Evolutionary conservation across 1,284 basidiomycete genomes (phyloP), one percentile per base, ranked within the genome.

Genomic region (Paramarasmius palmivorus): DNA sequence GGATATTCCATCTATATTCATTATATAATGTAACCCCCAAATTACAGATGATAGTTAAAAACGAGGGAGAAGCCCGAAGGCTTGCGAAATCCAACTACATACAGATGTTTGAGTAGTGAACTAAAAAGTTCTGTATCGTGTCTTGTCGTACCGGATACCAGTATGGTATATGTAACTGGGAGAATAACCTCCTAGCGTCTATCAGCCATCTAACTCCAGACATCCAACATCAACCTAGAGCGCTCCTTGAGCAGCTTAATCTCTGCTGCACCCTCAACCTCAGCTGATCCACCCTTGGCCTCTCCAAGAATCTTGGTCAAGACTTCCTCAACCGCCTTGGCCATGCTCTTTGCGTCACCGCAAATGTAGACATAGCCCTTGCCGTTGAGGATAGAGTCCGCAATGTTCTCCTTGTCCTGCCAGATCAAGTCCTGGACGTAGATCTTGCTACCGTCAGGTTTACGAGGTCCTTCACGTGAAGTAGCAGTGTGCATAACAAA

Each of bases 381-480:
- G 70, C 92, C 90, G 60, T 93, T 91, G 57, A 97, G 76, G 62
- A 99, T 93, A 20, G 92, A 88, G 58, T 95, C 87, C 3, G 91
- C 92, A 54, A 99, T 81, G 58, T 85, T 81, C 67, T 86, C 84
- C 50, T 85, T 79, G 64, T 92, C 83, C 54, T 95, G 84, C 89
- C 90, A 93, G n/a, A 97, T 75, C 53, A 96, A 76, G 72, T 98
- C 94, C 77, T 99, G 96, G 25, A 99, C 96, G 74, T 99, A 99
- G 63, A 96, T 91, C 81, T 98, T 97, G 77, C 87, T 80, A 19
- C 95, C 95, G 67, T 97, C 94, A 1, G 92, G 81, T 69, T 91
- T 95, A 75, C 81, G 90, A 54, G 86, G 84, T 48, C 81, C 79
- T 63, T 96, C 90, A 48, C 97, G 87, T 25, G 93, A 96, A 74